phyloP scores from a whole-genome alignment of 495 filamentous ascomycete genomes.

The Clavariopsis aquatica region DNA sequence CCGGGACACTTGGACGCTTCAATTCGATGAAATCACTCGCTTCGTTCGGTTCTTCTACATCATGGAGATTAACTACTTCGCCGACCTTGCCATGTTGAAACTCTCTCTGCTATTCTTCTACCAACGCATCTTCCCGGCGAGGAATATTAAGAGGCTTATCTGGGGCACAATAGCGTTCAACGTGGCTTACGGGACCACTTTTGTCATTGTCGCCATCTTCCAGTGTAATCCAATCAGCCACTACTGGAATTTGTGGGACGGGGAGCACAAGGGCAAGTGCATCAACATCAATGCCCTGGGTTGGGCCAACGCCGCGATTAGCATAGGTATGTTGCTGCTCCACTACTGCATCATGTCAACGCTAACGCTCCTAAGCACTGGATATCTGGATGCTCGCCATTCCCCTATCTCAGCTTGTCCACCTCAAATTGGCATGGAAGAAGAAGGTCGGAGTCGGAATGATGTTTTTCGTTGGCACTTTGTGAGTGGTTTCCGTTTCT shows the following conservation, averaged over 20 bases:
- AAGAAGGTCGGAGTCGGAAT: conserved; percentile 56
- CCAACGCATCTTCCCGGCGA: conserved; percentile 51
- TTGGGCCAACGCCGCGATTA: conserved; percentile 34
- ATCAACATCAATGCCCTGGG: conserved; percentile 35
- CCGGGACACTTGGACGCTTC: conserved; percentile 29
- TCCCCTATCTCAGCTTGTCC: conserved; percentile 52
- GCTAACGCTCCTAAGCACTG: conserved; percentile 1
- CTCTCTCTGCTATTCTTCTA: conserved; percentile 54
- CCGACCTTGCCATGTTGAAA: conserved; percentile 46
- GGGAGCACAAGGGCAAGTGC: conserved; percentile 31
- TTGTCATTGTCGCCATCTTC: conserved; percentile 47
- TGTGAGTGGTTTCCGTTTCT: conserved; percentile 45
- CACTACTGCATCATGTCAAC: neutral
- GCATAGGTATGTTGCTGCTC: conserved; percentile 17
- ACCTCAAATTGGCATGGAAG: conserved; percentile 49
- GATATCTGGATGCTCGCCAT: conserved; percentile 40
- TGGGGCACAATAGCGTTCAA: conserved; percentile 44
- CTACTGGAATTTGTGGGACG: conserved; percentile 38
- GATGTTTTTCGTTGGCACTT: conserved; percentile 57
- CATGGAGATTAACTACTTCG: conserved; percentile 43
- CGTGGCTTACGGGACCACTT: conserved; percentile 44
- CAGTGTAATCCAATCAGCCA: conserved; percentile 50
- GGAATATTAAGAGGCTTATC: conserved; percentile 38
- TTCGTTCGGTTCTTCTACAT: conserved; percentile 29
- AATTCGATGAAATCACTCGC: conserved; percentile 11